Evolutionary conservation across 352 stramenopile species (phyloP).

Genomic region (Peronospora belbahrii): DNA sequence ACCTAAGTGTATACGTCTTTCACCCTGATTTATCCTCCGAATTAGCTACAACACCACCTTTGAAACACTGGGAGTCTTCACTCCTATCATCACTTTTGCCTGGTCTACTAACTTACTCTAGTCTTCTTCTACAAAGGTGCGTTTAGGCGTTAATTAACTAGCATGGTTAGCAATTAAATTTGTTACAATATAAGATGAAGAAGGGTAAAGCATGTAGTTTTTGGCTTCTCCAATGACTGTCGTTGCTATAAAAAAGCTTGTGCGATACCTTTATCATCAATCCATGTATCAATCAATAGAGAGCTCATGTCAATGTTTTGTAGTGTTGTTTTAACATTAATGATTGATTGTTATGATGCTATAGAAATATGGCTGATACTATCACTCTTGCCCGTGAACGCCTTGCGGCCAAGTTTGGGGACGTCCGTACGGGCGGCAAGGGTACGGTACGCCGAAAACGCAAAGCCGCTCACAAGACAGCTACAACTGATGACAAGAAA

Average conservation of each 20-base stretch:
- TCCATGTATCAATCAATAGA: too few relatives aligned
- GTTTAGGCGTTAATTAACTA: slow-evolving; percentile 4
- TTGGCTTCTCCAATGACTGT: neutral
- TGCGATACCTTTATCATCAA: too few relatives aligned
- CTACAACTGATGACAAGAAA: slow-evolving; percentile 96
- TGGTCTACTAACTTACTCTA: slow-evolving; percentile 58
- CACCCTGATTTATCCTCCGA: slow-evolving; percentile 17
- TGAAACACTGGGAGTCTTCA: slow-evolving; percentile 1
- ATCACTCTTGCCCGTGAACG: slow-evolving; percentile 84
- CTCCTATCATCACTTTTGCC: slow-evolving; percentile 50
- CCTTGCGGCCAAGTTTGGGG: slow-evolving; percentile 80
- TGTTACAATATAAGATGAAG: too few relatives aligned
- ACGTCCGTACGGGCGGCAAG: slow-evolving; percentile 93
- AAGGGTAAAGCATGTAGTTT: neutral
- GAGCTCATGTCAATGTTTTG: too few relatives aligned
- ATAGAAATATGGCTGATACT: slow-evolving; percentile 80
- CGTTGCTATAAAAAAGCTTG: neutral
- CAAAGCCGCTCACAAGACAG: slow-evolving; percentile 89
- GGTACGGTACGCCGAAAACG: slow-evolving; percentile 94
- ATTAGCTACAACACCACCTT: slow-evolving; percentile 4
- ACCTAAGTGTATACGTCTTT: neutral
- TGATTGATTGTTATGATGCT: too few relatives aligned
- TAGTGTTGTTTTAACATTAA: too few relatives aligned
- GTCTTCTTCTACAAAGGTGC: slow-evolving; percentile 28
- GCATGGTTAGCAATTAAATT: neutral